phyloP scores from a whole-genome alignment of 306 rosid genomes.

The Elaeagnus macrophylla region DNA sequence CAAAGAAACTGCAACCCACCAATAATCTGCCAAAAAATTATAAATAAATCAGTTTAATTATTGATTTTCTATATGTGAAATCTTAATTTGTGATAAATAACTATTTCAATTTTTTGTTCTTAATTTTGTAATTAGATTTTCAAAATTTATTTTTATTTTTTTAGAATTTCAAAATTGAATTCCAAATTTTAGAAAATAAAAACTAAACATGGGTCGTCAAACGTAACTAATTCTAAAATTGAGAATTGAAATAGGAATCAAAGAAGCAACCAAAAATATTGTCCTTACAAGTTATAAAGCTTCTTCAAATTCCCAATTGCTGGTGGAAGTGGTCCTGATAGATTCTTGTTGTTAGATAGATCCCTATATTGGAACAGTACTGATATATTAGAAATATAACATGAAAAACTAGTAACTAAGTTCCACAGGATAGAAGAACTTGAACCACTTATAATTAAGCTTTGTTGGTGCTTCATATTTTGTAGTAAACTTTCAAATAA shows the following conservation, averaged over 20 bases:
- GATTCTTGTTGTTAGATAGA: conserved; percentile 43
- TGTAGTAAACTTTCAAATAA: background rate
- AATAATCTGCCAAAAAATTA: conserved; percentile 35
- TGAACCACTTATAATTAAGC: background rate
- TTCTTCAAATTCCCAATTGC: conserved; percentile 46
- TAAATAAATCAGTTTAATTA: background rate
- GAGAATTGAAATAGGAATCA: background rate
- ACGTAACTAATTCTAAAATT: too few species aligned
- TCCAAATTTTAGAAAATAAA: too few species aligned
- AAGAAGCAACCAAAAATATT: background rate
- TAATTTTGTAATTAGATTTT: too few species aligned
- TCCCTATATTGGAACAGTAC: conserved; percentile 34
- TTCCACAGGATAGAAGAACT: too few species aligned
- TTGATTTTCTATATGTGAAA: too few species aligned
- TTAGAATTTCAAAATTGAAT: too few species aligned
- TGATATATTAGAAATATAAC: conserved; percentile 12
- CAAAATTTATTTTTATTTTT: too few species aligned
- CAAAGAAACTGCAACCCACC: conserved; percentile 54
- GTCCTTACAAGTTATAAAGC: conserved; percentile 42
- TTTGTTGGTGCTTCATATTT: background rate
- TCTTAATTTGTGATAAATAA: too few species aligned
- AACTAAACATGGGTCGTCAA: too few species aligned
- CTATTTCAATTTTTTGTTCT: too few species aligned
- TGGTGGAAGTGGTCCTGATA: conserved; percentile 39
- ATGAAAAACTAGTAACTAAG: background rate